A percentile compares a stretch with the other conserved stretches of the same genome.
These are phyloP conservation scores for Collybia mongolica DNA, from an alignment of 768 basidiomycete species.

Conservation along the genomic window DNA sequence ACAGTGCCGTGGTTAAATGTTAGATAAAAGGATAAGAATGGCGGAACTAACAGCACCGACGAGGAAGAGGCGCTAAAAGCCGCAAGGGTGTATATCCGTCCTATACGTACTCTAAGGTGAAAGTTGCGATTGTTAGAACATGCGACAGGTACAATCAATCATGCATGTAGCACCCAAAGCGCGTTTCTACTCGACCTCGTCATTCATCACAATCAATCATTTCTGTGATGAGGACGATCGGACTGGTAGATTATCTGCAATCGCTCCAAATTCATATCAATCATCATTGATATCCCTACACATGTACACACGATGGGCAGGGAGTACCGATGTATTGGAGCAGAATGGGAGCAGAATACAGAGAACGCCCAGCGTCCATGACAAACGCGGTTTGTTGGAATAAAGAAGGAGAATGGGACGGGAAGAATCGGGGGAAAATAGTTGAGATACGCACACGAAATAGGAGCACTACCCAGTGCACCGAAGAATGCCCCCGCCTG, in stretches of 20 bases:
- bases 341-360: too few relatives aligned
- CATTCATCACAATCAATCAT: too few relatives aligned
- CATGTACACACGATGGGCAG: too few relatives aligned
- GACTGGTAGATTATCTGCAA: neutral
- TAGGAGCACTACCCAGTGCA: slow-evolving; percentile 67
- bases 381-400: too few relatives aligned
- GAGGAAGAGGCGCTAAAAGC: slow-evolving; percentile 60
- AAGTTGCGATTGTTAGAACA: too few relatives aligned
- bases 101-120: slow-evolving; percentile 52
- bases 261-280: neutral
- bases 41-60: slow-evolving; percentile 62
- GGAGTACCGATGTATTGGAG: too few relatives aligned
- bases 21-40: neutral
- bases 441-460: slow-evolving; percentile 49
- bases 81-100: slow-evolving; percentile 63
- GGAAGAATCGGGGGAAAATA: neutral
- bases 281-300: neutral
- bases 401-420: too few relatives aligned
- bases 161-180: too few relatives aligned
- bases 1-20: neutral
- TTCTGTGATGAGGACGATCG: too few relatives aligned
- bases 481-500: slow-evolving; percentile 91
- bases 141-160: too few relatives aligned
- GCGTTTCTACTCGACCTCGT: too few relatives aligned
- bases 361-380: too few relatives aligned